Conservation (phyloP, 2,329 filamentous ascomycete species). For the Colletotrichum sp. region DNA sequence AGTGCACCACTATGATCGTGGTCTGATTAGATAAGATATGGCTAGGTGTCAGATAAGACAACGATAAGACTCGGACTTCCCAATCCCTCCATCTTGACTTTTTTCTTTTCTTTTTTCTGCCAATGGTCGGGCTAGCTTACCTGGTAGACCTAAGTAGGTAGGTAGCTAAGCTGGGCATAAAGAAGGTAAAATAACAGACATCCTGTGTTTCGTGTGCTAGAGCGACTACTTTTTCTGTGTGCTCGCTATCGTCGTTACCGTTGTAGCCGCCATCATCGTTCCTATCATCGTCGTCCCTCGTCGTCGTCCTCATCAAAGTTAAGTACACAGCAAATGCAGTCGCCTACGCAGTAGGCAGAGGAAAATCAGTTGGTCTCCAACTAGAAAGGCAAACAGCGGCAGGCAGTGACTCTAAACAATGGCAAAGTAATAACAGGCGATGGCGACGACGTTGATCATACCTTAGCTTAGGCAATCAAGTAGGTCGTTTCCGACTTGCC, state of each 20-base stretch:
- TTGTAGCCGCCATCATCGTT: not conserved
- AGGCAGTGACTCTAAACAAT: too few relatives aligned
- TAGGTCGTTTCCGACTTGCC: not conserved
- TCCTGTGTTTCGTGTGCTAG: not conserved
- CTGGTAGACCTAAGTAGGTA: too few relatives aligned
- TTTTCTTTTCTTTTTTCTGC: not conserved
- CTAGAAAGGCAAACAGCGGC: too few relatives aligned
- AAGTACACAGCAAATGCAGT: too few relatives aligned
- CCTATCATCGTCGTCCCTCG: not conserved
- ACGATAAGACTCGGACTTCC: not conserved
- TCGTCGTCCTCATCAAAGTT: not conserved
- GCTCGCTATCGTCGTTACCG: not conserved
- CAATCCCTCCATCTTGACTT: too few relatives aligned
- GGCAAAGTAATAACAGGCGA: too few relatives aligned
- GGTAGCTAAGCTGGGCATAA: too few relatives aligned
- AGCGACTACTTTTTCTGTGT: not conserved
- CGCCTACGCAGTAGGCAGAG: too few relatives aligned
- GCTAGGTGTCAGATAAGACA: not conserved
- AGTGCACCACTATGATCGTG: slow-evolving; percentile 1
- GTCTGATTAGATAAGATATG: not conserved
- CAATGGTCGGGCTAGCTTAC: not conserved
- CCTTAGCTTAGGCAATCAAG: not conserved
- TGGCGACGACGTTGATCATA: not conserved
- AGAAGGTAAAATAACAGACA: too few relatives aligned
- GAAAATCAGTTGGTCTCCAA: too few relatives aligned